These are phyloP conservation scores for Pyrus betulifolia DNA, from an alignment of 306 rosid genomes.

Conservation along the genomic window DNA sequence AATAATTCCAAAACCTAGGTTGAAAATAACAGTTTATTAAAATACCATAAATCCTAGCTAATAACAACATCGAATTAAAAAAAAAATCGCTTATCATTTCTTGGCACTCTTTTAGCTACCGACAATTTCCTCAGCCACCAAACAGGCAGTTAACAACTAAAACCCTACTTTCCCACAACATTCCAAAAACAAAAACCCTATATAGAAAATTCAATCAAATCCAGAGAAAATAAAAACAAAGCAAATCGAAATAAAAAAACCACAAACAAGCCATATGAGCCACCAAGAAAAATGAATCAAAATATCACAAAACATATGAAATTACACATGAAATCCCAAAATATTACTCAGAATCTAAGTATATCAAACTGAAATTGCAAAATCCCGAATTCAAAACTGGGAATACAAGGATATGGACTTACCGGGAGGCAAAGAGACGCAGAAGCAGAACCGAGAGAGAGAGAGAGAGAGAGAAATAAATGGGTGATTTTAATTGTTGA, in stretches of 20 bases:
- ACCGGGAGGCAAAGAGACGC: constrained; percentile 6
- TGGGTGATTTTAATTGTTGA: neutral
- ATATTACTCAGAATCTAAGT: neutral
- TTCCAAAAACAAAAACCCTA: neutral
- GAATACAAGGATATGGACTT: neutral
- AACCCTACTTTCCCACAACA: constrained; percentile 9
- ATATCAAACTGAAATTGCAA: neutral
- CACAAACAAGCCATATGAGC: neutral
- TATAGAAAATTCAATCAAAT: neutral
- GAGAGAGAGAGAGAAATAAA: neutral
- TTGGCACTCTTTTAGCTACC: neutral
- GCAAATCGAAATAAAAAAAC: neutral
- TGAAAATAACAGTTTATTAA: neutral
- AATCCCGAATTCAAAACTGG: neutral
- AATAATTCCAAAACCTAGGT: neutral
- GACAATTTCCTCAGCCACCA: constrained; percentile 1
- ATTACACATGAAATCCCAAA: neutral
- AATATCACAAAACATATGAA: neutral
- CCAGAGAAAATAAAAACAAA: neutral
- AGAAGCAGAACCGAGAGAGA: constrained; percentile 1
- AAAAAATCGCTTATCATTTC: neutral
- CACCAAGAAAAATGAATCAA: neutral
- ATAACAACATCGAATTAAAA: neutral
- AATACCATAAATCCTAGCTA: neutral
- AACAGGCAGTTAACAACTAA: neutral